These are phyloP conservation scores for Condylostoma magnum DNA, from an alignment of 169 alveolate genomes.

Conservation along the genomic window DNA sequence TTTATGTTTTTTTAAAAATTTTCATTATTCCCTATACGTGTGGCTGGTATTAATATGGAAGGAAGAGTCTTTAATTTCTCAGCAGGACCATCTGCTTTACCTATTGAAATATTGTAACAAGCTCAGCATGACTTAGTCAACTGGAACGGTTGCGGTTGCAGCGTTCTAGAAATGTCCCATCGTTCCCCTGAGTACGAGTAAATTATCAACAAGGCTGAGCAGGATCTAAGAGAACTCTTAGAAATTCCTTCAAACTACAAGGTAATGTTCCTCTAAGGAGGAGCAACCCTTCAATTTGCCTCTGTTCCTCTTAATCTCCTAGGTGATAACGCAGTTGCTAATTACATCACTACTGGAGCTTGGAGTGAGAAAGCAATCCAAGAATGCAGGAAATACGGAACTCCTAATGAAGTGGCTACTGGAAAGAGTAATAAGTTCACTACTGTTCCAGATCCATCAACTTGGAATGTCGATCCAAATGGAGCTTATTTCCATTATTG, in stretches of 20 bases:
- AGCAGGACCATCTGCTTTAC: neutral
- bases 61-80: too few species aligned
- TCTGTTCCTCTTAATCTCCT: conserved; percentile 66
- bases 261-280: conserved; percentile 56
- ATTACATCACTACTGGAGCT: conserved; percentile 62
- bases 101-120: conserved; percentile 43
- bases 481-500: conserved; percentile 2
- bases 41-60: too few species aligned
- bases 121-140: conserved; percentile 53
- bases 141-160: conserved; percentile 59
- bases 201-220: conserved; percentile 30
- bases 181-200: conserved; percentile 2
- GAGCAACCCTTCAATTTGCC: conserved; percentile 61
- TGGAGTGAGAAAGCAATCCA: conserved; percentile 61
- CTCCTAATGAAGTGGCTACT: conserved; percentile 28
- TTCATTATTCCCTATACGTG: too few species aligned
- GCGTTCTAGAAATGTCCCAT: conserved; percentile 50
- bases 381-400: conserved; percentile 50
- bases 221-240: conserved; percentile 37
- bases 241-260: conserved; percentile 36
- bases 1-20: too few species aligned
- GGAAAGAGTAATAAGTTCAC: conserved; percentile 33
- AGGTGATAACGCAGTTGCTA: conserved; percentile 32
- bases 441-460: conserved; percentile 35
- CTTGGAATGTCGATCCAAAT: conserved; percentile 46